Evolutionary conservation across 2,329 filamentous ascomycete species (phyloP).

Genomic region (Fusarium sp.): DNA sequence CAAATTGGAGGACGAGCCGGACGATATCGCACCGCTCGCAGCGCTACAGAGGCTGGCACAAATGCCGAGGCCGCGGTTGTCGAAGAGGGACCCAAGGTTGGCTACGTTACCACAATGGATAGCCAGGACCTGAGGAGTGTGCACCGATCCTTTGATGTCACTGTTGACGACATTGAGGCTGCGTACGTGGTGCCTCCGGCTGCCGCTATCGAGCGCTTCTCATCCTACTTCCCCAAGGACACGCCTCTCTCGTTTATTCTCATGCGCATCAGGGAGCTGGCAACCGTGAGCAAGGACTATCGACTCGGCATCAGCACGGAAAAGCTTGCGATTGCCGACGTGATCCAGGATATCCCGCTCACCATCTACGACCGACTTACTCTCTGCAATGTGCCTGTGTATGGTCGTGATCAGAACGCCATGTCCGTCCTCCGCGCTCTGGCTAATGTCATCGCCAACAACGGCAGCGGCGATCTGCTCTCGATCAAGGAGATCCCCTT

Average conservation of each 20-base stretch:
- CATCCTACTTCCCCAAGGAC: conserved; percentile 80
- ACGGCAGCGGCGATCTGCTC: conserved; percentile 74
- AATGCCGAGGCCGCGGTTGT: conserved; percentile 14
- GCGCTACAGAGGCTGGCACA: conserved; percentile 12
- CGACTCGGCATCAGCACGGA: conserved; percentile 70
- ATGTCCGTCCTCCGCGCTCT: conserved; percentile 68
- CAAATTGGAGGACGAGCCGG: conserved; percentile 95
- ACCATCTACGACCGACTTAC: conserved; percentile 78
- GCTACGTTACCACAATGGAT: conserved; percentile 83
- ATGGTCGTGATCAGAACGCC: conserved; percentile 62
- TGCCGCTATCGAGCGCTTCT: conserved; percentile 77
- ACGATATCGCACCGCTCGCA: conserved; percentile 76
- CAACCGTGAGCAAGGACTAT: conserved; percentile 72
- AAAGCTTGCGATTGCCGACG: conserved; percentile 74
- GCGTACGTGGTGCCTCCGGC: conserved; percentile 82
- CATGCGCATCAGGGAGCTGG: conserved; percentile 76
- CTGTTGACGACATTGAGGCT: conserved; percentile 72
- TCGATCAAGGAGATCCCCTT: conserved; percentile 77
- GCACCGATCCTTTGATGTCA: conserved; percentile 67
- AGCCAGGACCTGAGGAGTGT: conserved; percentile 73
- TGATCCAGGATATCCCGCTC: conserved; percentile 78
- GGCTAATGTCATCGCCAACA: conserved; percentile 75
- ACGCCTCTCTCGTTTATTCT: conserved; percentile 89
- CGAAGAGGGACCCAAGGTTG: conserved; percentile 60
- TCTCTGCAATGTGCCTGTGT: conserved; percentile 77